These are phyloP conservation scores for Colletotrichum sp. DNA, from an alignment of 2,329 filamentous ascomycete species.

Conservation along the genomic window DNA sequence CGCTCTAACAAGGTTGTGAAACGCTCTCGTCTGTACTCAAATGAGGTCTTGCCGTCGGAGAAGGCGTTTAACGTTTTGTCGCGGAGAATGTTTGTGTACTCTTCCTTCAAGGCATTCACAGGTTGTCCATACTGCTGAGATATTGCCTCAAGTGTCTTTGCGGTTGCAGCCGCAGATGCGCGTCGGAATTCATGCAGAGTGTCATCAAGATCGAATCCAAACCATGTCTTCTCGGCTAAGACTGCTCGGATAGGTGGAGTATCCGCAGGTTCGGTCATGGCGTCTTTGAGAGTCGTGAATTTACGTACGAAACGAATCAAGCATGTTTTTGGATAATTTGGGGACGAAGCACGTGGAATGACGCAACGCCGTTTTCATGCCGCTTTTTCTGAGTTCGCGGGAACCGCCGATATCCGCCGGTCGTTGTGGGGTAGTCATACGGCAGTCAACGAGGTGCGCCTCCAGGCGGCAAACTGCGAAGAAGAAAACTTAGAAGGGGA, in stretches of 20 bases:
- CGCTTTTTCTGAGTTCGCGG: neutral
- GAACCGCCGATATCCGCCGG: neutral
- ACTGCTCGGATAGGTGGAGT: neutral
- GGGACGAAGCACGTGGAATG: neutral
- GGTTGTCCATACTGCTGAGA: slow-evolving; percentile 19
- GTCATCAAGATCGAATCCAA: slow-evolving; percentile 54
- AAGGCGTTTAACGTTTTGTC: slow-evolving; percentile 43
- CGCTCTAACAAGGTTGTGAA: slow-evolving; percentile 37
- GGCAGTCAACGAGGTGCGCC: too few relatives aligned
- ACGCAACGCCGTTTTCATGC: neutral
- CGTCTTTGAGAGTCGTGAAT: neutral
- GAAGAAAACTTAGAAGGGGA: too few relatives aligned
- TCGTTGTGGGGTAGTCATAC: neutral
- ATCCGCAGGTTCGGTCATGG: neutral
- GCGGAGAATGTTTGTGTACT: slow-evolving; percentile 38
- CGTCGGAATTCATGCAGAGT: slow-evolving; percentile 51
- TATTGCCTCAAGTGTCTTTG: slow-evolving; percentile 34
- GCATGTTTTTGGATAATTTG: neutral
- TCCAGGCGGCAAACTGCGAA: too few relatives aligned
- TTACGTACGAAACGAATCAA: neutral
- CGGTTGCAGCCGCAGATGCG: slow-evolving; percentile 40
- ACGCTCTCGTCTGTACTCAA: slow-evolving; percentile 45
- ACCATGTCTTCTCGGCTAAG: slow-evolving; percentile 30
- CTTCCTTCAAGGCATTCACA: slow-evolving; percentile 19
- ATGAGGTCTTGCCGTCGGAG: slow-evolving; percentile 46